These are phyloP conservation scores for Phytopythium montanum DNA, from an alignment of 352 stramenopile genomes.

Conservation along the genomic window DNA sequence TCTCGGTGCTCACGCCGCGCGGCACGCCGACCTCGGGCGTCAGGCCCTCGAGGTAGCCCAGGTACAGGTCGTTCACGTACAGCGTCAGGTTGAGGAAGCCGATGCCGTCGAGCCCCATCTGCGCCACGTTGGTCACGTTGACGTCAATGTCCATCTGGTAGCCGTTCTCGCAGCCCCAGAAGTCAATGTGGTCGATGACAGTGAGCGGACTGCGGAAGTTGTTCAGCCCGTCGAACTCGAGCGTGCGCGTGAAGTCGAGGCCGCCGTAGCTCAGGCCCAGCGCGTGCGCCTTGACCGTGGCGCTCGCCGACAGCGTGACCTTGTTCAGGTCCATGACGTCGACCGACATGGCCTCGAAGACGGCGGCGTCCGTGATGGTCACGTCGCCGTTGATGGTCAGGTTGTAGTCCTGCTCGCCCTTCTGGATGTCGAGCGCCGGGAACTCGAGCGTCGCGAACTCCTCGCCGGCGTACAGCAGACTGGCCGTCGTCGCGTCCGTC, in stretches of 20 bases:
- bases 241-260: conserved; percentile 49
- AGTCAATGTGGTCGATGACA: conserved; percentile 52
- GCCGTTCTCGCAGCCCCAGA: conserved; percentile 33
- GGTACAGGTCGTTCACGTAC: conserved; percentile 52
- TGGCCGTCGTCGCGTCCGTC: conserved; percentile 40
- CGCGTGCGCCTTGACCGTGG: conserved; percentile 39
- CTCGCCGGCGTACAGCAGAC: conserved; percentile 36
- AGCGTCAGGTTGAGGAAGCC: conserved; percentile 65
- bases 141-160: conserved; percentile 54
- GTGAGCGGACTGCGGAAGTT: conserved; percentile 50
- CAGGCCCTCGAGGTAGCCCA: conserved; percentile 46
- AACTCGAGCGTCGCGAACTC: conserved; percentile 46
- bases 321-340: conserved; percentile 34
- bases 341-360: conserved; percentile 41
- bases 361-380: conserved; percentile 32
- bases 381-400: conserved; percentile 29
- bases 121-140: conserved; percentile 46
- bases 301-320: conserved; percentile 38
- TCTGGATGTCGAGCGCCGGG: conserved; percentile 40
- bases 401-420: conserved; percentile 29
- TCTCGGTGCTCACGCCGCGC: conserved; percentile 33
- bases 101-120: conserved; percentile 53
- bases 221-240: conserved; percentile 46
- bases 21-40: conserved; percentile 37
- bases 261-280: conserved; percentile 51